phyloP scores from a whole-genome alignment of 495 filamentous ascomycete species.

The Pyrenula massariospora region DNA sequence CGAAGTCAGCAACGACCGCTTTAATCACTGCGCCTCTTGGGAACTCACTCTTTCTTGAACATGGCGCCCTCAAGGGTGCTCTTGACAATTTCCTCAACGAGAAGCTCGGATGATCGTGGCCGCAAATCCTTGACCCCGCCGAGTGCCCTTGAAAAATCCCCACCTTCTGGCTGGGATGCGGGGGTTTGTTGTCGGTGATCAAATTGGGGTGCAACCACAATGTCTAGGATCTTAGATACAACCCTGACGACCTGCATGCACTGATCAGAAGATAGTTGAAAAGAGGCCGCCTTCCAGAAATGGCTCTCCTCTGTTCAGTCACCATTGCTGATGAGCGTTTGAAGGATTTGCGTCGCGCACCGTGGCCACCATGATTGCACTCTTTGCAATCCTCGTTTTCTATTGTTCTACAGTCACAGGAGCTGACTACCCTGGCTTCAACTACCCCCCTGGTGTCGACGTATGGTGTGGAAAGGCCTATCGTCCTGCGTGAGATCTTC shows the following conservation, averaged over 20 bases:
- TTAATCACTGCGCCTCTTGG: slow-evolving; percentile 8
- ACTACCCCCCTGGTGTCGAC: slow-evolving; percentile 18
- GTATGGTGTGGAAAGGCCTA: slow-evolving; percentile 54
- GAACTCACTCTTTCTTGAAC: slow-evolving; percentile 82
- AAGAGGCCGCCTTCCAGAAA: background rate
- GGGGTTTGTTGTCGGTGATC: too few species aligned
- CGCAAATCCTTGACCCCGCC: background rate
- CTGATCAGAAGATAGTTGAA: background rate
- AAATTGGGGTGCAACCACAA: too few species aligned
- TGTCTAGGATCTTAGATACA: background rate
- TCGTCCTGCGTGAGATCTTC: slow-evolving; percentile 26
- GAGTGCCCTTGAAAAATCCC: background rate
- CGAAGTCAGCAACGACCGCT: slow-evolving; percentile 12
- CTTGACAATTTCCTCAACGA: background rate
- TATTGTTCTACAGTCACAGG: slow-evolving; percentile 5
- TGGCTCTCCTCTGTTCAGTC: background rate
- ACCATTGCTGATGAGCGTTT: background rate
- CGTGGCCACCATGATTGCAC: background rate
- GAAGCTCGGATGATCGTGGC: background rate
- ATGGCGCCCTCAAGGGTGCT: slow-evolving; percentile 29
- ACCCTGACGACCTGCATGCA: background rate
- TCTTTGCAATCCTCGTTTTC: background rate
- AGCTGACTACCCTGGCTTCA: slow-evolving; percentile 11
- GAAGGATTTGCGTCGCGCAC: background rate
- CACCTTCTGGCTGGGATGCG: too few species aligned